Percentiles rank a stretch among this genome's conserved stretches.
phyloP scores from a whole-genome alignment of 306 rosid species.

The Glycine tomentella region DNA sequence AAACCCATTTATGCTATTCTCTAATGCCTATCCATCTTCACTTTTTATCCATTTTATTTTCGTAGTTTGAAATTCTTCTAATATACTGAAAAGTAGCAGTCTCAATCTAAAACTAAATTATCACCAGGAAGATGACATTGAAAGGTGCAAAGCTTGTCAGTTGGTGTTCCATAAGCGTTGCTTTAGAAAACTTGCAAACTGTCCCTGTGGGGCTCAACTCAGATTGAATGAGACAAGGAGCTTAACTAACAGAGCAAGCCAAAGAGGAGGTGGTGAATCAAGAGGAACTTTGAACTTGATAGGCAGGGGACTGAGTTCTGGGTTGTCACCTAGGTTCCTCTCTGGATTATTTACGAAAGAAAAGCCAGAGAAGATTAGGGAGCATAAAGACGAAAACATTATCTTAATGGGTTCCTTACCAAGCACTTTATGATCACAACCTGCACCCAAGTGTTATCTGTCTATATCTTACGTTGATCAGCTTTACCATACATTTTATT shows the following conservation, averaged over 20 bases:
- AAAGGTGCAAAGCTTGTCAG: slow-evolving; percentile 76
- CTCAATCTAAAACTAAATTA: slow-evolving; percentile 46
- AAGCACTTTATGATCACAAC: slow-evolving; percentile 57
- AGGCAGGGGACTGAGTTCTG: slow-evolving; percentile 66
- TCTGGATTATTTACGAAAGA: slow-evolving; percentile 71
- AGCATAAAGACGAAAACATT: slow-evolving; percentile 70
- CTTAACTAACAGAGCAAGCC: slow-evolving; percentile 47
- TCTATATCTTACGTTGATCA: slow-evolving; percentile 15
- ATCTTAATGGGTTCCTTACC: slow-evolving; percentile 93
- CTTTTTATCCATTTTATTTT: background rate
- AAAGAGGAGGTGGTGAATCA: slow-evolving; percentile 49
- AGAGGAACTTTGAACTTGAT: slow-evolving; percentile 61
- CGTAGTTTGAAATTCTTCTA: slow-evolving; percentile 16
- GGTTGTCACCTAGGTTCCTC: slow-evolving; percentile 58
- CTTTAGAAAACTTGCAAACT: slow-evolving; percentile 68
- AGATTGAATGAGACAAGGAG: slow-evolving; percentile 54
- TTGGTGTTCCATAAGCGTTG: slow-evolving; percentile 81
- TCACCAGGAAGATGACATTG: slow-evolving; percentile 81
- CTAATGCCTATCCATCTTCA: background rate
- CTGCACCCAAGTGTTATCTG: slow-evolving; percentile 11
- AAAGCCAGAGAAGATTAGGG: slow-evolving; percentile 55
- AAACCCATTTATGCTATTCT: slow-evolving; percentile 12
- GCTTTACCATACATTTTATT: slow-evolving; percentile 37
- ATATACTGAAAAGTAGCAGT: slow-evolving; percentile 19
- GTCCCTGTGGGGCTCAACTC: slow-evolving; percentile 76